phyloP scores from a whole-genome alignment of 2,329 filamentous ascomycete species.

The Fusarium redolens region DNA sequence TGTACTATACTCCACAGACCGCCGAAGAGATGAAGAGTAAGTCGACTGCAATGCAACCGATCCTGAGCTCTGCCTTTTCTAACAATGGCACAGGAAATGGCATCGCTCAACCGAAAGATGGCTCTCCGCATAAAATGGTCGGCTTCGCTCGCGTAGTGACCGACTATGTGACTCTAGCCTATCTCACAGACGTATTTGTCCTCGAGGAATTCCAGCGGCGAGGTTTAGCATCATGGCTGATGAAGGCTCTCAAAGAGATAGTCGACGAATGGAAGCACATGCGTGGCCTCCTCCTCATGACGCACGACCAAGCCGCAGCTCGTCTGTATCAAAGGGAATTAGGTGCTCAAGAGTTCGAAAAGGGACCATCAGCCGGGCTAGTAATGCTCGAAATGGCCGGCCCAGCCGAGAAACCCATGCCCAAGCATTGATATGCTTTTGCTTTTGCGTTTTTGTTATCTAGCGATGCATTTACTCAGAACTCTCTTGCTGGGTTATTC shows the following conservation, averaged over 20 bases:
- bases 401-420: conserved; percentile 50
- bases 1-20: conserved; percentile 61
- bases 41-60: conserved; percentile 8
- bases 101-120: conserved; percentile 45
- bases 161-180: conserved; percentile 75
- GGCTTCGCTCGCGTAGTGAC: conserved; percentile 70
- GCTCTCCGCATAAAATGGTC: conserved; percentile 51
- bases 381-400: conserved; percentile 57
- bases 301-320: conserved; percentile 54
- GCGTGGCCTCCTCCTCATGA: conserved; percentile 68
- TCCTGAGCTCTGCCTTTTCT: neutral
- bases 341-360: conserved; percentile 57
- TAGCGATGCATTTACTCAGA: conserved; percentile 35
- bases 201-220: conserved; percentile 67
- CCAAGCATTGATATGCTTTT: conserved; percentile 44
- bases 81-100: conserved; percentile 46
- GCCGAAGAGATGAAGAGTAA: conserved; percentile 54
- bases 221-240: conserved; percentile 74
- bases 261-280: conserved; percentile 68
- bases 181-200: conserved; percentile 75
- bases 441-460: conserved; percentile 22
- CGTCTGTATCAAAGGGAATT: conserved; percentile 62
- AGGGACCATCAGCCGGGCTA: conserved; percentile 55
- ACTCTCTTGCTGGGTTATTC: conserved; percentile 16
- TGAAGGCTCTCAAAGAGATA: conserved; percentile 68